A percentile compares a stretch with the other conserved stretches of the same genome.
phyloP scores from a whole-genome alignment of 1,284 basidiomycete genomes.

The Cutaneotrichosporon arboriforme region DNA sequence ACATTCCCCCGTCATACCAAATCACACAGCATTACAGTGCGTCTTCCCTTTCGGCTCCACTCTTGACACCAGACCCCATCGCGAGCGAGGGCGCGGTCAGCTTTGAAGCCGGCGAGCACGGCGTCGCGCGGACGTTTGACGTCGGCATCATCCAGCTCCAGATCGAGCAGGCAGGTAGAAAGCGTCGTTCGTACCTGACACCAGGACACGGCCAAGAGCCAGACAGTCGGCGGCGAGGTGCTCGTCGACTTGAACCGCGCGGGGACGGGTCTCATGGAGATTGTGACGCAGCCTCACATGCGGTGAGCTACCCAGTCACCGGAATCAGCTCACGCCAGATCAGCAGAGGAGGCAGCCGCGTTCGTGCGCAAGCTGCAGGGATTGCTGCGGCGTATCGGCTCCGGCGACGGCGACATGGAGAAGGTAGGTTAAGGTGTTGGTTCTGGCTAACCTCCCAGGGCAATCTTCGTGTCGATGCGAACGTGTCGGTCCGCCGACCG shows the following conservation, averaged over 20 bases:
- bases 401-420: conserved; percentile 97
- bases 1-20: conserved; percentile 90
- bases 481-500: conserved; percentile 75
- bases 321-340: conserved; percentile 50
- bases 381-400: conserved; percentile 72
- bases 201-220: conserved; percentile 92
- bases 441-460: conserved; percentile 55
- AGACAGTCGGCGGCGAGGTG: conserved; percentile 58
- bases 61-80: conserved; percentile 62
- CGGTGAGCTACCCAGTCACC: conserved; percentile 51
- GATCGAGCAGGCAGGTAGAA: conserved; percentile 81
- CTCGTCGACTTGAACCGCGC: conserved; percentile 86
- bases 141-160: conserved; percentile 92
- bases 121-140: conserved; percentile 43
- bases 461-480: conserved; percentile 89
- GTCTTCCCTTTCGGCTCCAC: conserved; percentile 24
- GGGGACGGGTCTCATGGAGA: conserved; percentile 86
- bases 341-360: conserved; percentile 82
- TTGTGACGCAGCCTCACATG: conserved; percentile 92
- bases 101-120: conserved; percentile 45
- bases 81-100: conserved; percentile 64
- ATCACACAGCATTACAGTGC: conserved; percentile 90
- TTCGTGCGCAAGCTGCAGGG: conserved; percentile 83
- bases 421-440: conserved; percentile 54
- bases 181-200: too few species aligned